Evolutionary conservation across 2,329 filamentous ascomycete genomes (phyloP).

Genomic region (Leptodontidium sp.): DNA sequence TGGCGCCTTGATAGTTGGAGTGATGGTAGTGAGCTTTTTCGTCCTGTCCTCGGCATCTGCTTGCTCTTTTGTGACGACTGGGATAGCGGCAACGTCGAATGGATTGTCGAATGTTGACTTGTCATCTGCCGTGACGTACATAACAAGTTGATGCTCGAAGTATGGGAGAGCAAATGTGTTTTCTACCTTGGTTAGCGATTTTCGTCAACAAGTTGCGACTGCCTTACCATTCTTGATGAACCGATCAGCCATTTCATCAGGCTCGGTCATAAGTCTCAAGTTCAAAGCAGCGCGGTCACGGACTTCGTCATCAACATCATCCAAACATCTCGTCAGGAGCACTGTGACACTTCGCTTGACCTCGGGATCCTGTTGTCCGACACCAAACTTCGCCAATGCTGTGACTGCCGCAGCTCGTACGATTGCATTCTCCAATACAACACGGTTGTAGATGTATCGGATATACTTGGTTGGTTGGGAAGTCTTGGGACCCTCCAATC

Average conservation of each 20-base stretch:
- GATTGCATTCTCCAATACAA: constrained; percentile 96
- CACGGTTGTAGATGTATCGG: constrained; percentile 98
- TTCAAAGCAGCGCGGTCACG: constrained; percentile 94
- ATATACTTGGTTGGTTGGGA: constrained; percentile 98
- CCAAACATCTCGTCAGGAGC: constrained; percentile 88
- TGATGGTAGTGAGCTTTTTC: constrained; percentile 94
- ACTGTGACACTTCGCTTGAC: constrained; percentile 96
- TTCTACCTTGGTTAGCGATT: constrained; percentile 62
- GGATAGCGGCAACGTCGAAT: constrained; percentile 91
- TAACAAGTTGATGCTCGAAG: constrained; percentile 95
- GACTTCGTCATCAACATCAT: constrained; percentile 98
- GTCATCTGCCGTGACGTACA: constrained; percentile 95
- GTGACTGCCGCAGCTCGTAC: constrained; percentile 95
- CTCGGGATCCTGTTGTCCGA: constrained; percentile 94
- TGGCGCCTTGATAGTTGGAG: constrained; percentile 92
- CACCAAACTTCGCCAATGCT: constrained; percentile 94
- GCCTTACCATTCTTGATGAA: constrained; percentile 90
- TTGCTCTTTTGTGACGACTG: constrained; percentile 93
- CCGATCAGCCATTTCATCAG: constrained; percentile 79
- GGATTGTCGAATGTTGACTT: constrained; percentile 83
- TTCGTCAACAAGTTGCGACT: constrained; percentile 8
- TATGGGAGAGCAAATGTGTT: constrained; percentile 94
- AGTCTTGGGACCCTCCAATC: constrained; percentile 93
- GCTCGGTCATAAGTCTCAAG: constrained; percentile 86
- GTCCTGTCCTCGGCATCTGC: constrained; percentile 95